Evolutionary conservation across 106 monocot species (phyloP).

Genomic region (Dendrobium chrysotoxum): DNA sequence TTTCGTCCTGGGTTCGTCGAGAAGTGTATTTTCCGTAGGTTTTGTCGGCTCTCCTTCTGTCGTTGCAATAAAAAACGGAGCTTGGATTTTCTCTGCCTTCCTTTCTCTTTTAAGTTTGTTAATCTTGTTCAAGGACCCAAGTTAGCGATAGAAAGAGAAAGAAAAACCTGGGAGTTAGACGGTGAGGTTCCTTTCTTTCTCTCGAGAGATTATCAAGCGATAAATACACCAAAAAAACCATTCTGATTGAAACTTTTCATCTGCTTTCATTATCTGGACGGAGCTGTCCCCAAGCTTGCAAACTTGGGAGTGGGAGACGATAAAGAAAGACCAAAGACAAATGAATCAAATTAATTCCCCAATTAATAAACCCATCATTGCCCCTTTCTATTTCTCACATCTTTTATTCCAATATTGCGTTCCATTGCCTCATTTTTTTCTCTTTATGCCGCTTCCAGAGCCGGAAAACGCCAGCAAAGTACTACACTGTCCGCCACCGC

Average conservation of each 20-base stretch:
- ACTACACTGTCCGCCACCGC: not conserved
- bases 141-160: not conserved
- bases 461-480: not conserved
- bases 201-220: not conserved
- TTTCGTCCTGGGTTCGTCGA: not conserved
- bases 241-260: not conserved
- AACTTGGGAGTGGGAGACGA: too few species aligned
- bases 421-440: not conserved
- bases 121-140: not conserved
- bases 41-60: constrained; percentile 3
- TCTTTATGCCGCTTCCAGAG: not conserved
- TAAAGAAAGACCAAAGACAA: too few species aligned
- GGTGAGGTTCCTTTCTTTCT: not conserved
- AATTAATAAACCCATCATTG: too few species aligned
- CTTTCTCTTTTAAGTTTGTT: not conserved
- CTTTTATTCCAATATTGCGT: not conserved
- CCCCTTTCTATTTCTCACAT: not conserved
- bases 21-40: constrained; percentile 1
- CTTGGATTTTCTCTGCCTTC: not conserved
- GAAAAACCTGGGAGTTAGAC: not conserved
- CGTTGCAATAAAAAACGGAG: not conserved
- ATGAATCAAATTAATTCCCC: too few species aligned
- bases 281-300: not conserved
- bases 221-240: not conserved
- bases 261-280: not conserved